These are phyloP conservation scores for Cornus suecica DNA, from an alignment of 148 eudicot genomes.

Conservation along the genomic window DNA sequence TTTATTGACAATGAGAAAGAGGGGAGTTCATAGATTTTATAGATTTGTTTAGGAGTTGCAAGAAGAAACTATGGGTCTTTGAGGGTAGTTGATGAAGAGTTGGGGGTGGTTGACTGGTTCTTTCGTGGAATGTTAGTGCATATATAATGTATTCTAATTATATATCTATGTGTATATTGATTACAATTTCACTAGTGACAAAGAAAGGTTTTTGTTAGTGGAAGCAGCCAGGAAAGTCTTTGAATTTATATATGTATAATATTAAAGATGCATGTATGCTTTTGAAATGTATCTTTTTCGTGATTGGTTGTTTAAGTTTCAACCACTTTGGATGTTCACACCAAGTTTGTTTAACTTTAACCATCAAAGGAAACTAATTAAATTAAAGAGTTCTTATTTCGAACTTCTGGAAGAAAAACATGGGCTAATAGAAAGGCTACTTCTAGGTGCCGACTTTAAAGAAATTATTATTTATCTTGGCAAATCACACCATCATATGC, in stretches of 20 bases:
- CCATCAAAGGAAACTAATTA: not conserved
- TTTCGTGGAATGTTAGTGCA: not conserved
- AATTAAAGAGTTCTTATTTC: not conserved
- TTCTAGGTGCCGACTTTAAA: too few relatives aligned
- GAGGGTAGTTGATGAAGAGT: conserved; percentile 7
- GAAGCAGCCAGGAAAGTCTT: conserved; percentile 8
- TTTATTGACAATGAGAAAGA: not conserved
- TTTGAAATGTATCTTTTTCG: not conserved
- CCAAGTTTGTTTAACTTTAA: not conserved
- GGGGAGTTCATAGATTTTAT: conserved; percentile 10
- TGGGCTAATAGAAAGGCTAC: too few relatives aligned
- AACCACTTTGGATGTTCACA: conserved; percentile 1
- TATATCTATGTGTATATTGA: not conserved
- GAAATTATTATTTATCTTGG: too few relatives aligned
- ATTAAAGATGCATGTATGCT: too few relatives aligned
- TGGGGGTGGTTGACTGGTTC: conserved; percentile 2
- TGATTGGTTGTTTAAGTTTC: not conserved
- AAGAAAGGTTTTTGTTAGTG: not conserved
- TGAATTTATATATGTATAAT: not conserved
- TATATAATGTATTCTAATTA: not conserved
- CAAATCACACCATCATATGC: too few relatives aligned
- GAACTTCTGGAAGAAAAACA: not conserved
- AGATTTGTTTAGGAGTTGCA: conserved; percentile 1
- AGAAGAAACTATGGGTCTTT: not conserved
- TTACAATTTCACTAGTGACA: not conserved